A percentile compares a stretch with the other conserved stretches of the same genome.
Conservation (phyloP, 805 yeast genomes). For the Monosporozyma solicola region DNA sequence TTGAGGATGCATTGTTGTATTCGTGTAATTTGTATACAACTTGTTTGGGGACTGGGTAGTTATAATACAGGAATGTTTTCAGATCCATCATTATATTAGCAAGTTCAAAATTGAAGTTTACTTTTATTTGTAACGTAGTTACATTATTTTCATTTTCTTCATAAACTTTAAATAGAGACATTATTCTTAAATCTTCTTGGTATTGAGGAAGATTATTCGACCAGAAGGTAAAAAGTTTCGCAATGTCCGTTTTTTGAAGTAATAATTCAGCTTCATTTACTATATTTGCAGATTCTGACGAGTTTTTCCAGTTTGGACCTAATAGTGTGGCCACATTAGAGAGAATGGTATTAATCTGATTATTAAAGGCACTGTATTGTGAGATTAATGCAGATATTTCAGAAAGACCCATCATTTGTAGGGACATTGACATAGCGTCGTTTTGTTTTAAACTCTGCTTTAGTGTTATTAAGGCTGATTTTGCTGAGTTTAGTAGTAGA, state of each 20-base stretch:
- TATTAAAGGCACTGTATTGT: conserved; percentile 45
- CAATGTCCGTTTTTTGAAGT: conserved; percentile 38
- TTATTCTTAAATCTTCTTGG: neutral
- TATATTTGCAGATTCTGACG: conserved; percentile 60
- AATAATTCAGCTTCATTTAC: conserved; percentile 40
- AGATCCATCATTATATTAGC: neutral
- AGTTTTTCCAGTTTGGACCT: conserved; percentile 52
- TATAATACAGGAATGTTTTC: neutral
- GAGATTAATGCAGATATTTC: conserved; percentile 43
- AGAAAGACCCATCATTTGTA: conserved; percentile 29
- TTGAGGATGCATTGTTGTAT: neutral
- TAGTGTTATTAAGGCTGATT: conserved; percentile 37
- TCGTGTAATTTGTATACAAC: neutral
- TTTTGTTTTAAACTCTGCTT: conserved; percentile 30
- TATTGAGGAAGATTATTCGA: conserved; percentile 10
- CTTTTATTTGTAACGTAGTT: neutral
- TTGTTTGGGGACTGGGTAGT: neutral
- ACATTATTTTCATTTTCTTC: neutral
- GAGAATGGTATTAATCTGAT: conserved; percentile 35
- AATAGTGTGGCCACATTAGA: conserved; percentile 42
- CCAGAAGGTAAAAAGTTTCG: conserved; percentile 43
- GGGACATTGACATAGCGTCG: neutral
- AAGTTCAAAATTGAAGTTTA: neutral
- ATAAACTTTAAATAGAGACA: neutral
- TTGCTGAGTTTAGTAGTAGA: conserved; percentile 40